Conservation (phyloP, 2,329 filamentous ascomycete genomes). For the Fusarium verrucosum region DNA sequence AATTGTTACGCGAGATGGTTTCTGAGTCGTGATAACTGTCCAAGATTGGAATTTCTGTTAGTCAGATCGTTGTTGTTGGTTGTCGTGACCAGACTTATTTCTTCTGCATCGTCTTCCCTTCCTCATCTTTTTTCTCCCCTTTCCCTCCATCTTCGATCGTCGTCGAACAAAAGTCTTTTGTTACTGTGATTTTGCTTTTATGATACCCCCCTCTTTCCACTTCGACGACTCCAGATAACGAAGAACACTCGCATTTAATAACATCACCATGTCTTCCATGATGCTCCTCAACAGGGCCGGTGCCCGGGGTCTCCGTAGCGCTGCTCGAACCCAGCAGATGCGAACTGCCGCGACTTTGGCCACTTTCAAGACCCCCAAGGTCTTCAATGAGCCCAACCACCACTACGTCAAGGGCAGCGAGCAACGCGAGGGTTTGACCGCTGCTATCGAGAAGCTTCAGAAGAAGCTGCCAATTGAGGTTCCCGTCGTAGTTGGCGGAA, state of each 20-base stretch:
- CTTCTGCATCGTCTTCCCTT: conserved; percentile 7
- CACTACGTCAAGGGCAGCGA: conserved; percentile 86
- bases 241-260: conserved; percentile 5
- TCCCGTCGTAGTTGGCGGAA: conserved; percentile 84
- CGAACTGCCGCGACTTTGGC: conserved; percentile 69
- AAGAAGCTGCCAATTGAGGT: conserved; percentile 77
- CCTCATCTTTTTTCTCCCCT: not conserved
- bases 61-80: conserved; percentile 20
- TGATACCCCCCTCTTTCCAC: conserved; percentile 36
- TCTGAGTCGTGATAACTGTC: conserved; percentile 24
- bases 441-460: conserved; percentile 76
- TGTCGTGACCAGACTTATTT: conserved; percentile 6
- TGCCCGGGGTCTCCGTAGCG: conserved; percentile 46
- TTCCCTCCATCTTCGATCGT: conserved; percentile 29
- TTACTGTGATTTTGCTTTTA: conserved; percentile 20
- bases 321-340: conserved; percentile 45
- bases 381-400: conserved; percentile 96
- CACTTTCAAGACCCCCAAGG: conserved; percentile 85
- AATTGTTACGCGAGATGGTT: conserved; percentile 19
- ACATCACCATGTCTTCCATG: conserved; percentile 48
- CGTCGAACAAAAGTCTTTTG: conserved; percentile 19
- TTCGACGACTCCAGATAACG: conserved; percentile 28
- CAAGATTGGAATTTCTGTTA: conserved; percentile 29
- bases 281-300: conserved; percentile 49
- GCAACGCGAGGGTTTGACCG: conserved; percentile 78